Conservation (phyloP, 1,284 basidiomycete species). For the Cronartium quercuum region DNA sequence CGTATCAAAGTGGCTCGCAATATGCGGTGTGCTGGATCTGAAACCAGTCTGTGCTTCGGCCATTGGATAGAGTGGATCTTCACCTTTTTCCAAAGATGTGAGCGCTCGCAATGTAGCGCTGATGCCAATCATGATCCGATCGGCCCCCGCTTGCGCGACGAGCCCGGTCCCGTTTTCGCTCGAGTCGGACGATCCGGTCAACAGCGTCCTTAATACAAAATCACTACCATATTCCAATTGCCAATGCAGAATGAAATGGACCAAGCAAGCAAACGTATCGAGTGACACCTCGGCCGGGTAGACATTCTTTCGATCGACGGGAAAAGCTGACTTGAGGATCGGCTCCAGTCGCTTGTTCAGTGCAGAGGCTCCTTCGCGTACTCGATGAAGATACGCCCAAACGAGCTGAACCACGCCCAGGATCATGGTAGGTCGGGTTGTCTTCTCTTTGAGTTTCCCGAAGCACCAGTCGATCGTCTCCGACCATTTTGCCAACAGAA, state of each 20-base stretch:
- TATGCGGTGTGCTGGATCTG: neutral
- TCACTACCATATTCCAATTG: constrained; percentile 82
- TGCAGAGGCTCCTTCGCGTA: constrained; percentile 73
- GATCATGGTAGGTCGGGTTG: constrained; percentile 65
- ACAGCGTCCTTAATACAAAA: constrained; percentile 56
- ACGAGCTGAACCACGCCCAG: constrained; percentile 76
- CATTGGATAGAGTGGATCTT: constrained; percentile 30
- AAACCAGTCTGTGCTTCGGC: constrained; percentile 4
- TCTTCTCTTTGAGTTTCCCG: constrained; percentile 59
- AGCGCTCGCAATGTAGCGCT: constrained; percentile 34
- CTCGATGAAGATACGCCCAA: constrained; percentile 92
- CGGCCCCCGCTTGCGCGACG: constrained; percentile 33
- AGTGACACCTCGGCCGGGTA: constrained; percentile 68
- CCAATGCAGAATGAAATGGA: constrained; percentile 75
- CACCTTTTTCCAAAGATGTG: constrained; percentile 30
- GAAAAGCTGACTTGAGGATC: constrained; percentile 73
- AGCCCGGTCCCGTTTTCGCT: constrained; percentile 15
- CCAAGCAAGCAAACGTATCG: constrained; percentile 69
- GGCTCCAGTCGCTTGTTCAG: constrained; percentile 70
- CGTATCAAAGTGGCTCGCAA: neutral
- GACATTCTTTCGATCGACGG: constrained; percentile 60
- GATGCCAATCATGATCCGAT: constrained; percentile 36
- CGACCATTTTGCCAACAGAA: constrained; percentile 76
- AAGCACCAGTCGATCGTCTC: constrained; percentile 15
- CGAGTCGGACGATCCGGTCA: constrained; percentile 23